These are phyloP conservation scores for Aspergillus homomorphus DNA, from an alignment of 495 filamentous ascomycete genomes.

Conservation along the genomic window DNA sequence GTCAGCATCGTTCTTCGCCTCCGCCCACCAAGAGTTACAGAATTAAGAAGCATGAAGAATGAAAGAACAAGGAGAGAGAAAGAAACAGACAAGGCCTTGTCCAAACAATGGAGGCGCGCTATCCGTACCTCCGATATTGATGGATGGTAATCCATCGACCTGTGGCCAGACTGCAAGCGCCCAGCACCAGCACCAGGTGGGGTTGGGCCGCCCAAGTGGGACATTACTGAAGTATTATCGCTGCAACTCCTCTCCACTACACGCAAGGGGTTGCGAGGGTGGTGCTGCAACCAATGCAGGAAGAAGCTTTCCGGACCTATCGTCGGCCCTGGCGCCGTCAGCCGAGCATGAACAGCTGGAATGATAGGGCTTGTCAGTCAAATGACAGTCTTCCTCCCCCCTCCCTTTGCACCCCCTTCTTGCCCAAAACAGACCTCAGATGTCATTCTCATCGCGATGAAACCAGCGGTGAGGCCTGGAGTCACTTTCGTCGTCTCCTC, in stretches of 20 bases:
- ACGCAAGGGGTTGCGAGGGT: conserved; percentile 27
- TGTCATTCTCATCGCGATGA: conserved; percentile 2
- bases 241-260: conserved; percentile 16
- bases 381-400: conserved; percentile 12
- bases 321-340: conserved; percentile 14
- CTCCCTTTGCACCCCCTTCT: neutral
- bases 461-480: conserved; percentile 24
- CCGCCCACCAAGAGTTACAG: neutral
- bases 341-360: conserved; percentile 19
- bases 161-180: neutral
- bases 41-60: neutral
- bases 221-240: too few species aligned
- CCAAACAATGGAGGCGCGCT: conserved; percentile 6
- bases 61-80: conserved; percentile 2
- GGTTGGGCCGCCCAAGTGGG: conserved; percentile 14
- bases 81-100: conserved; percentile 6
- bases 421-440: neutral
- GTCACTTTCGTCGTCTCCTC: neutral
- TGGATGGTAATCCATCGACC: conserved; percentile 15
- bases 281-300: conserved; percentile 17
- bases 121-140: conserved; percentile 18
- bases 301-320: conserved; percentile 27
- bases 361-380: conserved; percentile 23
- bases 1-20: neutral
- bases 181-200: conserved; percentile 6